phyloP scores from a whole-genome alignment of 164 flowering plant species.

The Kingdonia uniflora region DNA sequence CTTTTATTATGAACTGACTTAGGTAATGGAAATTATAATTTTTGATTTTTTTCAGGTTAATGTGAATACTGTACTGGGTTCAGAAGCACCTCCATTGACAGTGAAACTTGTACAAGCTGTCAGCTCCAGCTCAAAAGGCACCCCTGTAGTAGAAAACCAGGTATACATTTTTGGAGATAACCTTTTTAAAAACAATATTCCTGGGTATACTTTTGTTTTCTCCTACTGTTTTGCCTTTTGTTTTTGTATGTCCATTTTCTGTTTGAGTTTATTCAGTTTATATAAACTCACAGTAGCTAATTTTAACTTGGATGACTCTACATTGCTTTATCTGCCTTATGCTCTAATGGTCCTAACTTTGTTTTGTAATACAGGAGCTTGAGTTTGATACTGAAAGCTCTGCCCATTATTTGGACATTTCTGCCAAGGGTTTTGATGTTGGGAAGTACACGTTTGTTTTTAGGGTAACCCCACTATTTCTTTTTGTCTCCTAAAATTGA shows the following conservation, averaged over 20 bases:
- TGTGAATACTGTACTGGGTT: slow-evolving; percentile 57
- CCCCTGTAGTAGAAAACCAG: slow-evolving; percentile 41
- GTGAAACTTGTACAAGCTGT: slow-evolving; percentile 46
- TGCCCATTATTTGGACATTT: slow-evolving; percentile 45
- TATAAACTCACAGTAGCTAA: too few species aligned
- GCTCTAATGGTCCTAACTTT: slow-evolving; percentile 3
- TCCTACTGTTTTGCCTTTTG: neutral
- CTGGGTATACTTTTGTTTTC: neutral
- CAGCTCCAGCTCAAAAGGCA: slow-evolving; percentile 29
- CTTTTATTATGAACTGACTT: too few species aligned
- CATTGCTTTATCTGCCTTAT: slow-evolving; percentile 1
- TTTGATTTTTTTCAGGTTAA: slow-evolving; percentile 33
- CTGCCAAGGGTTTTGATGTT: slow-evolving; percentile 57
- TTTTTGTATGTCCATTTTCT: neutral
- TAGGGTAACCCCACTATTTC: slow-evolving; percentile 41
- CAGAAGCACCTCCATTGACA: slow-evolving; percentile 41
- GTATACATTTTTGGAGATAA: slow-evolving; percentile 18
- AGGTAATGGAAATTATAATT: too few species aligned
- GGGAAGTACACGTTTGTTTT: slow-evolving; percentile 66
- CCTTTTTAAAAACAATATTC: neutral
- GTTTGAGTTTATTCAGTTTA: too few species aligned
- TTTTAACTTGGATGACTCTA: neutral
- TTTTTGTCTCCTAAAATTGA: neutral
- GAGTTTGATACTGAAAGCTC: slow-evolving; percentile 41
- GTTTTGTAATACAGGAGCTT: slow-evolving; percentile 47